Conservation (phyloP, 768 basidiomycete genomes). For the Pleurotus platypus region DNA sequence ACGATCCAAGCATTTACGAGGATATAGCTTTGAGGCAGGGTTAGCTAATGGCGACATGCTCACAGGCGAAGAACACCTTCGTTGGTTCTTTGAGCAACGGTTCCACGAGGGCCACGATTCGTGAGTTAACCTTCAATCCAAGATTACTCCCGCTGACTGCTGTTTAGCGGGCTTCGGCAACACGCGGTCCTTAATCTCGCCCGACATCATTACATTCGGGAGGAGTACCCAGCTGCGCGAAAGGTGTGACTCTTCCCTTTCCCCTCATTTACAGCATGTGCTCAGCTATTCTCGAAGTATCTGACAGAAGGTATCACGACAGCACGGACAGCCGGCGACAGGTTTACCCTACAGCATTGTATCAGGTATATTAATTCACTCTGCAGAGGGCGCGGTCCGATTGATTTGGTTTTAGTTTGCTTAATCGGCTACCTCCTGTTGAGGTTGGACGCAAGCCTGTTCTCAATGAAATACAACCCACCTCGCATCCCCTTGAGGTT, state of each 20-base stretch:
- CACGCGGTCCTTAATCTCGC: slow-evolving; percentile 77
- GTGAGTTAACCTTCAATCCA: slow-evolving; percentile 36
- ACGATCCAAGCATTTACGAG: not conserved
- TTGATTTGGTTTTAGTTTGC: slow-evolving; percentile 40
- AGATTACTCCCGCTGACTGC: not conserved
- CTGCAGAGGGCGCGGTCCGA: not conserved
- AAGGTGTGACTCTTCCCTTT: slow-evolving; percentile 39
- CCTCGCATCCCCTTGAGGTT: slow-evolving; percentile 73
- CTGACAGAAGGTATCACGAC: slow-evolving; percentile 75
- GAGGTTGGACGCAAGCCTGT: slow-evolving; percentile 42
- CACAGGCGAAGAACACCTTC: slow-evolving; percentile 64
- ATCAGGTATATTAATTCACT: slow-evolving; percentile 47
- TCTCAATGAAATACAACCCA: slow-evolving; percentile 72
- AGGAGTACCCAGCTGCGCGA: slow-evolving; percentile 64
- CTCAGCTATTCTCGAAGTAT: slow-evolving; percentile 38
- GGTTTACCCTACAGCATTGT: slow-evolving; percentile 72
- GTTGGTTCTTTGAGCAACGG: slow-evolving; percentile 81
- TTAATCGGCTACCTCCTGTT: slow-evolving; percentile 64
- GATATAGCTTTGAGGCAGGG: slow-evolving; percentile 62
- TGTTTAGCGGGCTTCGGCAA: slow-evolving; percentile 67
- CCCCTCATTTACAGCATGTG: not conserved
- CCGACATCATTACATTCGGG: slow-evolving; percentile 70
- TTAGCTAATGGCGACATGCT: slow-evolving; percentile 67
- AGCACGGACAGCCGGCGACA: slow-evolving; percentile 72
- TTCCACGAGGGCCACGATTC: slow-evolving; percentile 81